Percentiles rank a stretch among this genome's conserved stretches.
These are phyloP conservation scores for Letharia columbiana DNA, from an alignment of 495 filamentous ascomycete species.

Conservation along the genomic window DNA sequence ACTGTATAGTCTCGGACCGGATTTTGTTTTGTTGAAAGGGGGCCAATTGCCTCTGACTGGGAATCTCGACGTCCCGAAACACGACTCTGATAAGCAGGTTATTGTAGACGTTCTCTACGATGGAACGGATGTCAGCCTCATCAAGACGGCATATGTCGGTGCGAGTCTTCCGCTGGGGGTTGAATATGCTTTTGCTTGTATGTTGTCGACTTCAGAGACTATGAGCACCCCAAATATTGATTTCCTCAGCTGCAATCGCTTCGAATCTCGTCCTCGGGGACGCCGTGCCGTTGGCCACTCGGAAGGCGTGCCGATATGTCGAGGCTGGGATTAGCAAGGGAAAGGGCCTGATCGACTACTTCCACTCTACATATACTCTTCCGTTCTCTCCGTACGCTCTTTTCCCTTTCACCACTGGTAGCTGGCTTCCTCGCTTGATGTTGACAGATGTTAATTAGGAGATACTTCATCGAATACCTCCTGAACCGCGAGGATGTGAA, in stretches of 20 bases:
- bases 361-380: constrained; percentile 52
- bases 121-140: constrained; percentile 42
- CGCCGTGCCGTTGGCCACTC: constrained; percentile 53
- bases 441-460: constrained; percentile 37
- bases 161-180: constrained; percentile 86
- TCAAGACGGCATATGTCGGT: constrained; percentile 59
- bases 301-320: constrained; percentile 65
- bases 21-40: constrained; percentile 80
- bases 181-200: constrained; percentile 84
- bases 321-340: constrained; percentile 81
- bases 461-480: constrained; percentile 74
- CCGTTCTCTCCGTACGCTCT: not conserved
- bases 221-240: not conserved
- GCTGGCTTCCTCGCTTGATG: not conserved
- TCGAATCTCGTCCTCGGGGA: constrained; percentile 71
- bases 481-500: constrained; percentile 67
- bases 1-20: constrained; percentile 60
- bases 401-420: not conserved
- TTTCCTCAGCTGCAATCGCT: constrained; percentile 63
- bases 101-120: constrained; percentile 69
- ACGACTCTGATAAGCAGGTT: constrained; percentile 47
- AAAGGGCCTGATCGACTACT: constrained; percentile 85
- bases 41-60: constrained; percentile 72
- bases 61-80: constrained; percentile 45
- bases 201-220: constrained; percentile 24